These are phyloP conservation scores for Fusarium sulawesiense DNA, from an alignment of 2,329 filamentous ascomycete genomes.

Conservation along the genomic window DNA sequence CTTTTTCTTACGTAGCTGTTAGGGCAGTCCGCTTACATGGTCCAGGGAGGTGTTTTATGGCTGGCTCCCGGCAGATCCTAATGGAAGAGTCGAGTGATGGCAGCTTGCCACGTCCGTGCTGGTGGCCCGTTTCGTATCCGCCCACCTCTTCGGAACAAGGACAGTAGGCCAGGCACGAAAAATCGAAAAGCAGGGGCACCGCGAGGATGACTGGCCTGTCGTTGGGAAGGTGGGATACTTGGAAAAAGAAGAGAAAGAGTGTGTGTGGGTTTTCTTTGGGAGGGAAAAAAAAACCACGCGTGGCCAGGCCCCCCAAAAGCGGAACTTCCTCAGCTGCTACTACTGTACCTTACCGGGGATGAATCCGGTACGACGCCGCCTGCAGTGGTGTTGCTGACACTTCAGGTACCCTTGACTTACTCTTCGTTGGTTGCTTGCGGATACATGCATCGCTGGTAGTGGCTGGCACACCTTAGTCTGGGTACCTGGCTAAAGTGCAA, in stretches of 20 bases:
- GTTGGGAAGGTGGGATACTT: slow-evolving; percentile 10
- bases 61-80: slow-evolving; percentile 39
- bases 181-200: slow-evolving; percentile 22
- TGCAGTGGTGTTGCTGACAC: slow-evolving; percentile 20
- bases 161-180: slow-evolving; percentile 31
- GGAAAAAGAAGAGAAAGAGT: not conserved
- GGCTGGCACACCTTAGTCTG: slow-evolving; percentile 25
- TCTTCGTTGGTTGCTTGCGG: slow-evolving; percentile 26
- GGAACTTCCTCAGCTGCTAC: slow-evolving; percentile 26
- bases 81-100: slow-evolving; percentile 31
- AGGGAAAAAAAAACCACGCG: slow-evolving; percentile 43
- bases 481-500: slow-evolving; percentile 32
- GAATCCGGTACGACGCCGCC: slow-evolving; percentile 34
- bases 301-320: slow-evolving; percentile 22
- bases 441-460: slow-evolving; percentile 23
- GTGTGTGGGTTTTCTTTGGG: slow-evolving; percentile 17
- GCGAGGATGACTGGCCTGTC: slow-evolving; percentile 5
- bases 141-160: slow-evolving; percentile 18
- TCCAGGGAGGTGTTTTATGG: slow-evolving; percentile 27
- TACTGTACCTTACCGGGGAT: slow-evolving; percentile 23
- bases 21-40: slow-evolving; percentile 35
- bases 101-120: slow-evolving; percentile 43
- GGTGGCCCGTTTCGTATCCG: slow-evolving; percentile 30
- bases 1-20: slow-evolving; percentile 23
- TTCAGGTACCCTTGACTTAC: slow-evolving; percentile 17